Conservation (phyloP, 2,329 filamentous ascomycete species). For the Aspergillus viridinutans region DNA sequence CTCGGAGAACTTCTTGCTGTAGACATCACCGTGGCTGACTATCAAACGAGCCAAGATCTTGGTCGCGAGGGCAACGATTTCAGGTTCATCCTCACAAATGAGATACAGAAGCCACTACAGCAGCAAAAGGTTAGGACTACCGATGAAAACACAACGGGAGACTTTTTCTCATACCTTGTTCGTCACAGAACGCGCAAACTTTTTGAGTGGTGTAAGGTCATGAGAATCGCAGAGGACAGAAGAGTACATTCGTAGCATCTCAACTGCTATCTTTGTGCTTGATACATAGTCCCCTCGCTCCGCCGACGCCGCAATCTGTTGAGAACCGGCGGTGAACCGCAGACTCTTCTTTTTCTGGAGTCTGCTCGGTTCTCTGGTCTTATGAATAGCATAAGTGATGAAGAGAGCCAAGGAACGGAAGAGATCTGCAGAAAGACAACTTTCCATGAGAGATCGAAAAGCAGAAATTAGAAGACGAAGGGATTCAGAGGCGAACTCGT, state of each 20-base stretch:
- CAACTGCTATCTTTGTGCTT: slow-evolving; percentile 68
- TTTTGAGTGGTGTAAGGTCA: slow-evolving; percentile 66
- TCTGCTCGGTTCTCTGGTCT: slow-evolving; percentile 43
- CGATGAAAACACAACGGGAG: background rate
- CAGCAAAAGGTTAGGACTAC: slow-evolving; percentile 4
- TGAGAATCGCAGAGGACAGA: slow-evolving; percentile 71
- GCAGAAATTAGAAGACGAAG: slow-evolving; percentile 73
- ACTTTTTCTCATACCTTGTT: slow-evolving; percentile 65
- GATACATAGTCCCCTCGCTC: slow-evolving; percentile 39
- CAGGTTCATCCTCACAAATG: slow-evolving; percentile 77
- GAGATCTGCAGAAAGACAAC: slow-evolving; percentile 77
- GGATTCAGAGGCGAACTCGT: slow-evolving; percentile 67
- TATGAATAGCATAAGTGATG: slow-evolving; percentile 86
- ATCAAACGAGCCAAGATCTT: slow-evolving; percentile 82
- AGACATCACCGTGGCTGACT: slow-evolving; percentile 73
- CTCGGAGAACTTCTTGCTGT: slow-evolving; percentile 77
- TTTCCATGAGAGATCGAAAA: slow-evolving; percentile 73
- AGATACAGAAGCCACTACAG: slow-evolving; percentile 83
- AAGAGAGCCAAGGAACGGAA: slow-evolving; percentile 85
- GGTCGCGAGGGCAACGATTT: slow-evolving; percentile 73
- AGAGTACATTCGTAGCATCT: slow-evolving; percentile 72
- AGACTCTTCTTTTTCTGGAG: slow-evolving; percentile 46
- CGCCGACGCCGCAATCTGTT: slow-evolving; percentile 31
- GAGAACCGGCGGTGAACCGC: slow-evolving; percentile 29
- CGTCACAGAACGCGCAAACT: slow-evolving; percentile 90